These are phyloP conservation scores for Iris macrosiphon DNA, from an alignment of 106 monocot genomes.

Conservation along the genomic window DNA sequence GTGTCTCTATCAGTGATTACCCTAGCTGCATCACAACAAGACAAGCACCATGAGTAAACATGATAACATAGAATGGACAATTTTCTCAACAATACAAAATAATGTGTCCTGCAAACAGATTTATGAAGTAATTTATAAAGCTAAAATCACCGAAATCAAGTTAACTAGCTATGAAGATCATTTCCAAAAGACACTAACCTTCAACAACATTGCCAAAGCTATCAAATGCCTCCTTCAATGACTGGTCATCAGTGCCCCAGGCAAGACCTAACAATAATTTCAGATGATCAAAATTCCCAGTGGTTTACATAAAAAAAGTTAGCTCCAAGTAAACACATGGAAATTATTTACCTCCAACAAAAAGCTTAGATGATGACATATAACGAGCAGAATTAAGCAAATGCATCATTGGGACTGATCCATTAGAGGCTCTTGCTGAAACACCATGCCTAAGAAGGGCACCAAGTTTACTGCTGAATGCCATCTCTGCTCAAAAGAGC, in stretches of 20 bases:
- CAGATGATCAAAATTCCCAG: background rate
- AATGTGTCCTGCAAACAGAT: too few species aligned
- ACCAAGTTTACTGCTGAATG: conserved; percentile 33
- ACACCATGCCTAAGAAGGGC: conserved; percentile 22
- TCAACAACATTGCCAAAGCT: conserved; percentile 76
- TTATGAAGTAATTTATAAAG: too few species aligned
- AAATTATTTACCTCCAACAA: conserved; percentile 39
- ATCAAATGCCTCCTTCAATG: conserved; percentile 71
- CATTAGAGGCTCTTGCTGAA: too few species aligned
- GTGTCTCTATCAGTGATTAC: conserved; percentile 80
- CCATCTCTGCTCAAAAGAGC: conserved; percentile 18
- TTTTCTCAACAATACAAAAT: too few species aligned
- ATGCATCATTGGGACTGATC: conserved; percentile 8
- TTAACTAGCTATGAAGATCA: too few species aligned
- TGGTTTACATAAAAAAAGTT: too few species aligned
- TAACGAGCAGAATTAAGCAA: conserved; percentile 22
- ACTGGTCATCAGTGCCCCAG: conserved; percentile 54
- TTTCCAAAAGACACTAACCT: conserved; percentile 38
- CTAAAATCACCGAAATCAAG: too few species aligned
- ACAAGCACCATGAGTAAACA: background rate
- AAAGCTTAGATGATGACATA: conserved; percentile 47
- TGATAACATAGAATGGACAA: too few species aligned
- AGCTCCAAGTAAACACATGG: too few species aligned
- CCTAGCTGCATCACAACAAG: conserved; percentile 34
- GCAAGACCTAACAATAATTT: conserved; percentile 65